phyloP scores from a whole-genome alignment of 2,329 filamentous ascomycete species.

The Aspergillus thermomutatus region DNA sequence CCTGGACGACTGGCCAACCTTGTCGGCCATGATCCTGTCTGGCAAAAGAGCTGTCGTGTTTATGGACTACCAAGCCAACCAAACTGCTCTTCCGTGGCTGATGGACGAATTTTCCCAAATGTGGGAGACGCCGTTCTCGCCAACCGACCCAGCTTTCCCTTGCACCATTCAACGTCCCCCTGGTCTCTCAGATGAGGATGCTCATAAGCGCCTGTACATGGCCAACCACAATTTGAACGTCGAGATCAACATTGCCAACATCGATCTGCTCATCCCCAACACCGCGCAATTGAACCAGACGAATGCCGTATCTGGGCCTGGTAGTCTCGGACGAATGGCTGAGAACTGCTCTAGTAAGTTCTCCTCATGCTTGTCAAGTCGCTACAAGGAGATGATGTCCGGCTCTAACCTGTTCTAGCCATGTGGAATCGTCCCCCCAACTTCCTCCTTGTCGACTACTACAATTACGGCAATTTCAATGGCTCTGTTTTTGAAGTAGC shows the following conservation, averaged over 20 bases:
- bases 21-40: constrained; percentile 69
- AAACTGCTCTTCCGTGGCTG: constrained; percentile 74
- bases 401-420: constrained; percentile 27
- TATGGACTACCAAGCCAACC: constrained; percentile 81
- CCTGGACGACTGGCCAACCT: constrained; percentile 76
- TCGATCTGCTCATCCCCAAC: constrained; percentile 67
- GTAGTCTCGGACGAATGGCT: constrained; percentile 63
- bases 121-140: constrained; percentile 89
- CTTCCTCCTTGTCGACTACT: constrained; percentile 80
- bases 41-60: constrained; percentile 74
- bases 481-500: constrained; percentile 77
- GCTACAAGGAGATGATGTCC: not conserved
- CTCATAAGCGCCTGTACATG: constrained; percentile 67
- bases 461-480: constrained; percentile 65
- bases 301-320: constrained; percentile 63
- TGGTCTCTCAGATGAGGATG: constrained; percentile 52
- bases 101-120: constrained; percentile 83
- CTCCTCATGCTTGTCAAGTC: not conserved
- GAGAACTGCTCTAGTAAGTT: constrained; percentile 57
- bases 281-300: constrained; percentile 67
- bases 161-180: constrained; percentile 77
- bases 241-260: constrained; percentile 64
- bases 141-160: constrained; percentile 65
- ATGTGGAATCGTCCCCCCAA: constrained; percentile 69
- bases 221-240: constrained; percentile 90